Evolutionary conservation across 1,139 yeast genomes (phyloP).

Genomic region (Pichia sp.): DNA sequence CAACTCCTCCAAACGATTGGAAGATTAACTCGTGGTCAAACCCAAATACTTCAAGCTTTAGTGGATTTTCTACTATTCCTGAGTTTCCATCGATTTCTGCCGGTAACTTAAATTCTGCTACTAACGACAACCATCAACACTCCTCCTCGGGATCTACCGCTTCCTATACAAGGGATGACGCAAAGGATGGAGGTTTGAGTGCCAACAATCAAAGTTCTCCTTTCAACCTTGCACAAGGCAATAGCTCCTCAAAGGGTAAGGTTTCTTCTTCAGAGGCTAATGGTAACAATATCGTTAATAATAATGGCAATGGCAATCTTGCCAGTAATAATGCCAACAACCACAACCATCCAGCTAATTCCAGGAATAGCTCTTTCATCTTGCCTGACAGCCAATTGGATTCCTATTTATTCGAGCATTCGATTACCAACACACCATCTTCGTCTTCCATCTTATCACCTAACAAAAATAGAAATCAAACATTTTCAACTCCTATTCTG

Average conservation of each 20-base stretch:
- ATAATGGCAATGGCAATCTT: background rate
- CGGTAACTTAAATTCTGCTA: slow-evolving; percentile 6
- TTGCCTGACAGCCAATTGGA: slow-evolving; percentile 14
- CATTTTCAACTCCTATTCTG: slow-evolving; percentile 27
- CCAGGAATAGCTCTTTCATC: slow-evolving; percentile 12
- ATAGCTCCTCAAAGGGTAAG: background rate
- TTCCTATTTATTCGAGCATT: slow-evolving; percentile 16
- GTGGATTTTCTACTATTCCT: slow-evolving; percentile 7
- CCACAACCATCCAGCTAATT: background rate
- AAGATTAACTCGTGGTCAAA: slow-evolving; percentile 15
- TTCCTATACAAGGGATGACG: slow-evolving; percentile 20
- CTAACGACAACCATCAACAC: slow-evolving; percentile 15
- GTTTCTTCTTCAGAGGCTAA: background rate
- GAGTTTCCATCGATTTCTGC: slow-evolving; percentile 4
- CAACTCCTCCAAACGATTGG: slow-evolving; percentile 30
- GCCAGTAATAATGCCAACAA: background rate
- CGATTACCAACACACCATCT: slow-evolving; percentile 14
- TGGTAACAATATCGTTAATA: background rate
- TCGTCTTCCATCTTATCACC: slow-evolving; percentile 16
- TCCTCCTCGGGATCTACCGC: slow-evolving; percentile 20
- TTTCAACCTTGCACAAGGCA: slow-evolving; percentile 3
- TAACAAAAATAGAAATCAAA: slow-evolving; percentile 15
- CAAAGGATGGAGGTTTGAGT: slow-evolving; percentile 11
- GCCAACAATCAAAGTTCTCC: slow-evolving; percentile 7
- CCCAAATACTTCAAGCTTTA: slow-evolving; percentile 11